These are phyloP conservation scores for Aspergillus calidoustus DNA, from an alignment of 2,329 filamentous ascomycete genomes.

Conservation along the genomic window DNA sequence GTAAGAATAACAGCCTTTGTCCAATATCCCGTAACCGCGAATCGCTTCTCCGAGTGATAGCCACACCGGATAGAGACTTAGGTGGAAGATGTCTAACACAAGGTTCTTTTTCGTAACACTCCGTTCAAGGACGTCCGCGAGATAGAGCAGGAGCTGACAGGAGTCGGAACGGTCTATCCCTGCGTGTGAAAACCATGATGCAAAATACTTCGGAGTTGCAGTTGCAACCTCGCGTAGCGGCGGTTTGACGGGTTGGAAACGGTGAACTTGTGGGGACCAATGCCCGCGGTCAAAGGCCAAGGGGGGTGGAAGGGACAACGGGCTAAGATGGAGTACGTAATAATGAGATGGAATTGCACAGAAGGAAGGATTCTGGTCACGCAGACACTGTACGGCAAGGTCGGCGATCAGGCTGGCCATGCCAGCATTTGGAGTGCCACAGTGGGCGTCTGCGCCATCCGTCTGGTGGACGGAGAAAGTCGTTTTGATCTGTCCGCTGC, in stretches of 20 bases:
- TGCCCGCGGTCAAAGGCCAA: slow-evolving; percentile 2
- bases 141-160: not conserved
- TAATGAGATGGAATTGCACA: slow-evolving; percentile 7
- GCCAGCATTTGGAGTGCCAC: slow-evolving; percentile 6
- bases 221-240: slow-evolving; percentile 30
- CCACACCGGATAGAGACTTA: not conserved
- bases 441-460: not conserved
- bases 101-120: not conserved
- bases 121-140: not conserved
- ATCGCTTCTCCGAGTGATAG: not conserved
- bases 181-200: not conserved
- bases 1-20: not conserved
- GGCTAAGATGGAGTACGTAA: slow-evolving; percentile 11
- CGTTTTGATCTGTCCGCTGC: not conserved
- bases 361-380: slow-evolving; percentile 9
- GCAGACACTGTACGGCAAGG: slow-evolving; percentile 13
- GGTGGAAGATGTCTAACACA: not conserved
- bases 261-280: slow-evolving; percentile 31
- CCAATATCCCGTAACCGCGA: not conserved
- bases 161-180: not conserved
- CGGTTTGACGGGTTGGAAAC: slow-evolving; percentile 30
- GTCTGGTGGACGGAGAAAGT: not conserved
- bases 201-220: not conserved
- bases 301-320: not conserved
- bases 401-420: slow-evolving; percentile 26